Base-by-base conservation (phyloP, 148 eudicot species). In the Bassia scoparia region DNA sequence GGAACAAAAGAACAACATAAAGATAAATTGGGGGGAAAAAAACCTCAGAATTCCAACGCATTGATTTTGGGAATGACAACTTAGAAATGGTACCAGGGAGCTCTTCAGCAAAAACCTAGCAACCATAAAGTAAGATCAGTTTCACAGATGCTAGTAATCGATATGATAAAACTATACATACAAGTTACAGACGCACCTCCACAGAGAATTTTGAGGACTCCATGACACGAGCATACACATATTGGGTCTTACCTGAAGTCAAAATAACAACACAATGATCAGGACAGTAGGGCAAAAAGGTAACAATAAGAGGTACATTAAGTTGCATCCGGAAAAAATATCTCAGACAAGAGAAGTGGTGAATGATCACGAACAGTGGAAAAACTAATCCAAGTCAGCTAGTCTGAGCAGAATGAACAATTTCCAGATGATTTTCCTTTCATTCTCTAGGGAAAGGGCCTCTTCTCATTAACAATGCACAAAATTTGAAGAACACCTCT, bases 41-140 rank as follows among this genome's bases (percentile, higher is more conserved):
- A 59, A 93, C 99, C 96, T 96, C 95, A 29, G 99, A 96, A 86
- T 96, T 96, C 99, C 99, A 96, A 34, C 96, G 92, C 99, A 96
- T 96, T 20, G 99, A 90, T 82, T 96, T 96, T 12, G 92, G 95
- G 81, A 96, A 96, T 80, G 96, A 80, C 78, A 96, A 71, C 78
- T 87, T 87, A 53, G 92, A 84, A 58, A 96, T 78, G 70, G 84
- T 76, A 68, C 88, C 86, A 77, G 99, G 95, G 72, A 96, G 89
- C 62, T 89, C 91, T 76, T 92, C 97, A 59, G 96, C 86, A 65
- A 96, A 81, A 68, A 96, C 97, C 99, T 96, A 77, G 71, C 23
- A 50, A 79, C 66, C 63, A 70, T 54, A 63, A 59, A 59, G 83
- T 64, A 33, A 35, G 29, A 77, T 68, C 49, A 82, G 69, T 41